Percentiles rank a stretch among this genome's conserved stretches.
Conservation (phyloP, 805 yeast genomes). For the Schizosaccharomyces japonicus region DNA sequence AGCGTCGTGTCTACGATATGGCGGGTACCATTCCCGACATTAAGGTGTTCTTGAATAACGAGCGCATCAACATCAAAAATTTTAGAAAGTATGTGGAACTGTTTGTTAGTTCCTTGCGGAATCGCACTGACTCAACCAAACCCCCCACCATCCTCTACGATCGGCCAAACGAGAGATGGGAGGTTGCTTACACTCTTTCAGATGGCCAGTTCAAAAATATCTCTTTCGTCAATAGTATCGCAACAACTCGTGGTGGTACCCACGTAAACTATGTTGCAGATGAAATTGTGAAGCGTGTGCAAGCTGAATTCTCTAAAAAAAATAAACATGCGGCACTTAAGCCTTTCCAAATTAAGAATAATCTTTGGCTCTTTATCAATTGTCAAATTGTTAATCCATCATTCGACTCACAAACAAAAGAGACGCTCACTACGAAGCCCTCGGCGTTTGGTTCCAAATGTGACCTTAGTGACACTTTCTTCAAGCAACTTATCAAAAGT, state of each 20-base stretch:
- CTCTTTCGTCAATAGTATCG: constrained; percentile 90
- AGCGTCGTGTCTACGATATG: constrained; percentile 83
- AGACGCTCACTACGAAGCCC: constrained; percentile 72
- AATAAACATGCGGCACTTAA: constrained; percentile 48
- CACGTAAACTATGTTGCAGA: constrained; percentile 74
- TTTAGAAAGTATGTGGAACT: constrained; percentile 77
- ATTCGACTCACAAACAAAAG: constrained; percentile 91
- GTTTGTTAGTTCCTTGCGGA: constrained; percentile 42
- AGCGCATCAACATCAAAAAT: constrained; percentile 38
- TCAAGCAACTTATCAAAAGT: constrained; percentile 48
- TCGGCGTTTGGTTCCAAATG: constrained; percentile 74
- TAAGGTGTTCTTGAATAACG: constrained; percentile 54
- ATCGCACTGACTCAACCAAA: constrained; percentile 21
- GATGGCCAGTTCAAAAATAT: constrained; percentile 81
- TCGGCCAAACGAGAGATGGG: constrained; percentile 74
- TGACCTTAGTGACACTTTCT: constrained; percentile 52
- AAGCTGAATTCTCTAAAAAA: constrained; percentile 50
- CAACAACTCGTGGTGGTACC: constrained; percentile 92
- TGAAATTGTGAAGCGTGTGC: constrained; percentile 53
- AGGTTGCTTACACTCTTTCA: constrained; percentile 78
- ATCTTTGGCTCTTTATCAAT: constrained; percentile 74
- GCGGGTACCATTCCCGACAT: constrained; percentile 82
- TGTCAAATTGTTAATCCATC: constrained; percentile 84
- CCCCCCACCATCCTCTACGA: constrained; percentile 41
- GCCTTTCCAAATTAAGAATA: constrained; percentile 70